Conservation (phyloP, 352 stramenopile genomes). For the Phytophthora multivora region DNA sequence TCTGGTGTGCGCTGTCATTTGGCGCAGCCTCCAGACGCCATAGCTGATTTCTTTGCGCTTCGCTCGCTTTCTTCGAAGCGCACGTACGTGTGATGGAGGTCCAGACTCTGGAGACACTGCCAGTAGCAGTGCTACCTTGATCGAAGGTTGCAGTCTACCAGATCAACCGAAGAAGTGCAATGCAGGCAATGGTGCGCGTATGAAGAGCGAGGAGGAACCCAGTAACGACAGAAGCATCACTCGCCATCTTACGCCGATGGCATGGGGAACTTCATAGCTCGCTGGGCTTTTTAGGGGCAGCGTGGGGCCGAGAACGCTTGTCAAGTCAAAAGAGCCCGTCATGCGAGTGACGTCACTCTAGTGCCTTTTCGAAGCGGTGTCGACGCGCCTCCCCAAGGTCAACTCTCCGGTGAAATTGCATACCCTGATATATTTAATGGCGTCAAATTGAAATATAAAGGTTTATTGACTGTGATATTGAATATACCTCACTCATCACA, state of each 20-base stretch:
- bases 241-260: not conserved
- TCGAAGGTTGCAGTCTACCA: not conserved
- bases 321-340: conserved; percentile 1
- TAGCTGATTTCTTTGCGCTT: conserved; percentile 29
- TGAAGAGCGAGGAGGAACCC: not conserved
- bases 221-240: not conserved
- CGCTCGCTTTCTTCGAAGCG: conserved; percentile 21
- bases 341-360: conserved; percentile 23
- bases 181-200: not conserved
- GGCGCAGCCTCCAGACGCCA: not conserved
- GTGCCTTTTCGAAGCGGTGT: conserved; percentile 1
- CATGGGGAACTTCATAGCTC: not conserved
- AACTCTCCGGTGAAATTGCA: no score
- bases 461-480: no score
- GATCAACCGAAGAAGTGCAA: not conserved
- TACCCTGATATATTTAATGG: no score
- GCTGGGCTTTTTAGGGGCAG: not conserved
- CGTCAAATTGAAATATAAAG: no score
- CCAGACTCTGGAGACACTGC: not conserved
- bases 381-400: not conserved
- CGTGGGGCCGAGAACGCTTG: conserved; percentile 4
- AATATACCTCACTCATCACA: not conserved
- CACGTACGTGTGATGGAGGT: conserved; percentile 10
- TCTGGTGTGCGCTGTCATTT: conserved; percentile 15
- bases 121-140: not conserved